Percentiles rank a stretch among this genome's conserved stretches.
phyloP scores from a whole-genome alignment of 441 rosid species.

The Pelargonium citronellum region DNA sequence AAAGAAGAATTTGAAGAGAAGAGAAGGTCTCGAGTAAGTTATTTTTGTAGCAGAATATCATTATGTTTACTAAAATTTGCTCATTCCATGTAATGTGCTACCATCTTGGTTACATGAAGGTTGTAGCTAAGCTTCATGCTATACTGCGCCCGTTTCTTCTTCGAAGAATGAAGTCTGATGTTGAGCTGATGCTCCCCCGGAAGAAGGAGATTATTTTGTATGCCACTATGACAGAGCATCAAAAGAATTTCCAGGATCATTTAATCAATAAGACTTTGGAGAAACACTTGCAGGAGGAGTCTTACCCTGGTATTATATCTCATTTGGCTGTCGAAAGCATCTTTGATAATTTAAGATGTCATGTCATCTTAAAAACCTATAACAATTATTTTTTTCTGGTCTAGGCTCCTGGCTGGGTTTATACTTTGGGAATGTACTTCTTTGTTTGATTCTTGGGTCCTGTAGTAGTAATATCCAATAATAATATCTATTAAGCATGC shows the following conservation, averaged over 20 bases:
- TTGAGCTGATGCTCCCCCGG: slow-evolving; percentile 80
- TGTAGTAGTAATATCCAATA: too few relatives aligned
- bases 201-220: slow-evolving; percentile 90
- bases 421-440: slow-evolving; percentile 3
- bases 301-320: slow-evolving; percentile 35
- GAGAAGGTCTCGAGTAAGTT: slow-evolving; percentile 60
- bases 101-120: slow-evolving; percentile 39
- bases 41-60: neutral
- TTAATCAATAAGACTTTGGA: slow-evolving; percentile 70
- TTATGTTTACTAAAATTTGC: neutral
- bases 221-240: slow-evolving; percentile 83
- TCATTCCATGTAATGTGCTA: slow-evolving; percentile 8
- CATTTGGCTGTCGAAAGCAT: slow-evolving; percentile 11
- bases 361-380: neutral
- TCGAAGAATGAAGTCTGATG: slow-evolving; percentile 89
- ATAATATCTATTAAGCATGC: too few relatives aligned
- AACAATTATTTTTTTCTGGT: too few relatives aligned
- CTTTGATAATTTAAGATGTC: neutral
- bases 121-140: slow-evolving; percentile 86
- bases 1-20: slow-evolving; percentile 76
- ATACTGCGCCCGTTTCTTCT: slow-evolving; percentile 96
- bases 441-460: neutral
- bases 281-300: slow-evolving; percentile 42
- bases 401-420: neutral
- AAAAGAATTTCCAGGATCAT: slow-evolving; percentile 84